Conservation (phyloP, 805 yeast genomes). For the Wickerhamomyces strasburgensis region DNA sequence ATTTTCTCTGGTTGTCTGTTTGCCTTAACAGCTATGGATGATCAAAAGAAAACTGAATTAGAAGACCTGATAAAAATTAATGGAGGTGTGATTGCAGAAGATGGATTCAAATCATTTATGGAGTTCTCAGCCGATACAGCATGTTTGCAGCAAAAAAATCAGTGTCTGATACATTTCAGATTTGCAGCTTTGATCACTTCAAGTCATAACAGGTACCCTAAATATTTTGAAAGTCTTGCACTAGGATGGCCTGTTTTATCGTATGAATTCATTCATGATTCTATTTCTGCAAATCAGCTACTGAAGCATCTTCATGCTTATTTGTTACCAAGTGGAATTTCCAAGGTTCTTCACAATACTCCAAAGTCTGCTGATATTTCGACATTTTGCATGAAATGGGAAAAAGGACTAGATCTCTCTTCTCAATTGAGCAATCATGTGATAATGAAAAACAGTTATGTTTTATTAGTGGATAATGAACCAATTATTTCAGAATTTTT, state of each 20-base stretch:
- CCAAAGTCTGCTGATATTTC: slow-evolving; percentile 46
- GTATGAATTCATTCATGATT: slow-evolving; percentile 48
- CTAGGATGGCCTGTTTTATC: slow-evolving; percentile 84
- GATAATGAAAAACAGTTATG: slow-evolving; percentile 16
- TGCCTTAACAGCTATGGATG: slow-evolving; percentile 32
- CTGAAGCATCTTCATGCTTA: slow-evolving; percentile 34
- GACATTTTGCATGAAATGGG: slow-evolving; percentile 36
- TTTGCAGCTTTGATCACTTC: slow-evolving; percentile 60
- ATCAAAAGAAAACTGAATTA: slow-evolving; percentile 28
- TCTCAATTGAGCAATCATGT: slow-evolving; percentile 40
- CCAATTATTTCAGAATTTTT: slow-evolving; percentile 35
- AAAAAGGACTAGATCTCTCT: slow-evolving; percentile 26
- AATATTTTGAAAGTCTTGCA: slow-evolving; percentile 72
- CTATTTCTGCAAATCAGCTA: slow-evolving; percentile 30
- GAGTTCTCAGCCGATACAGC: slow-evolving; percentile 3
- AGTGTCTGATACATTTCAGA: slow-evolving; percentile 21
- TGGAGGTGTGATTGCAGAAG: slow-evolving; percentile 39
- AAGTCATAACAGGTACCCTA: slow-evolving; percentile 60
- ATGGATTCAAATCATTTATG: slow-evolving; percentile 26
- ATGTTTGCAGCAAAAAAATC: slow-evolving; percentile 6
- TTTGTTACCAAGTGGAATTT: slow-evolving; percentile 69
- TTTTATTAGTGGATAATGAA: slow-evolving; percentile 18
- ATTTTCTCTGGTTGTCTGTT: slow-evolving; percentile 31
- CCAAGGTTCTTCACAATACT: slow-evolving; percentile 35
- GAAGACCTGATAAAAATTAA: slow-evolving; percentile 31